Conservation (phyloP, 768 basidiomycete genomes). For the Boletus rubescentipes region DNA sequence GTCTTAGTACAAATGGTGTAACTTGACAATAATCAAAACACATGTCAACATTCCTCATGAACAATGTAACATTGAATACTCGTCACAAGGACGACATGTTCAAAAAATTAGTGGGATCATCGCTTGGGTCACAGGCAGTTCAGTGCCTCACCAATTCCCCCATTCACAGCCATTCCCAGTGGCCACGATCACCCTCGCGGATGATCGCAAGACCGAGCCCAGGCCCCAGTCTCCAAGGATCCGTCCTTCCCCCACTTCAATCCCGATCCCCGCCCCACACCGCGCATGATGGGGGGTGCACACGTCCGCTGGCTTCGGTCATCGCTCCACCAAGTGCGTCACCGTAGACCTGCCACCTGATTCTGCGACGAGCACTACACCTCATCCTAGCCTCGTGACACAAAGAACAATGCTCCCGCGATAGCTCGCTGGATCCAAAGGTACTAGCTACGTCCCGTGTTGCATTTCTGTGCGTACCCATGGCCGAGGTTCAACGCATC, state of each 20-base stretch:
- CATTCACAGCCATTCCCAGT: slow-evolving; percentile 23
- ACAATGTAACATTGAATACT: not conserved
- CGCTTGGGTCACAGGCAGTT: slow-evolving; percentile 29
- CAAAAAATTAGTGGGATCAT: slow-evolving; percentile 31
- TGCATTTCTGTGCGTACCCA: slow-evolving; percentile 37
- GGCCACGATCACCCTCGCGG: slow-evolving; percentile 11
- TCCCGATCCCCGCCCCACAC: slow-evolving; percentile 25
- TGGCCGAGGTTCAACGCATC: slow-evolving; percentile 28
- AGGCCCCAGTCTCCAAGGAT: slow-evolving; percentile 41
- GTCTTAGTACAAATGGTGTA: not conserved
- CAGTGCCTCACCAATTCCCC: slow-evolving; percentile 28
- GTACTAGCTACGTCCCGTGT: slow-evolving; percentile 13
- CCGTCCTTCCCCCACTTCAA: slow-evolving; percentile 40
- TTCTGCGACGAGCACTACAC: slow-evolving; percentile 15
- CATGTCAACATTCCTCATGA: slow-evolving; percentile 19
- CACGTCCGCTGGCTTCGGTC: slow-evolving; percentile 33
- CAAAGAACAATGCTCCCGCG: slow-evolving; percentile 2
- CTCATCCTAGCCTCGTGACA: not conserved
- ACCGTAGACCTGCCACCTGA: slow-evolving; percentile 25
- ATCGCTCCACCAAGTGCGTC: slow-evolving; percentile 38
- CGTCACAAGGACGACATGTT: slow-evolving; percentile 28
- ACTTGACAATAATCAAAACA: slow-evolving; percentile 18
- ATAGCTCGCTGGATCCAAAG: slow-evolving; percentile 33
- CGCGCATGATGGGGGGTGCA: slow-evolving; percentile 24
- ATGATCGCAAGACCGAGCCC: slow-evolving; percentile 19